Evolutionary conservation across 805 yeast species (phyloP), one percentile per base, ranked within the genome.

Genomic region (Metschnikowia lunata): DNA sequence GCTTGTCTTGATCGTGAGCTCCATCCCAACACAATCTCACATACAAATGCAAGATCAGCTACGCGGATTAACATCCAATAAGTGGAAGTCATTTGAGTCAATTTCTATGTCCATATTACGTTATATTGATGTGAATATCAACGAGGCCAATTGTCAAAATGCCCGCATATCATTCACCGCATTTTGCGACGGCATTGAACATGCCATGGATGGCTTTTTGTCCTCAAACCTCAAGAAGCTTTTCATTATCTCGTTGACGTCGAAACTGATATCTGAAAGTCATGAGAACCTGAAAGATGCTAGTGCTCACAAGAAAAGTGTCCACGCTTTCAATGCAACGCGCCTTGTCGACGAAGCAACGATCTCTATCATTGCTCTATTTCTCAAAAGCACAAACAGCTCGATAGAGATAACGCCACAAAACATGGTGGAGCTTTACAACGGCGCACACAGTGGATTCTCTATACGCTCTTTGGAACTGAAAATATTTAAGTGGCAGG

Each of bases 391-490:
- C 13, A 18, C 52, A 1, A 52, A 54, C 6, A 48, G 60, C 1
- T 68, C 69, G 1, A 56, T 62, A 1, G 74, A 67, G 27, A 50
- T 77, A 4, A 64, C 79, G 0, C 67, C 66, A 18, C 65, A 76
- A 4, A 73, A 76, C 35, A 57, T 85, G 42, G 70, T 79, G 36
- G 80, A 79, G 52, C 72, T 90, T 9, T 90, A 83, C 55, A 70
- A 75, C 8, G 97, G 95, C 0, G 67, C 88, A 8, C 83, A 79
- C 38, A 71, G 81, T 2, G 98, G 98, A 1, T 91, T 86, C 60
- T 87, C 96, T 0, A 87, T 90, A 76, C 68, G 95, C 28, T 84
- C 96, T 0, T 75, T 91, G 46, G 96, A 90, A 63, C 76, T 83
- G 44, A 87, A 83, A 50, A 85, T 84, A 0, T 80, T 88, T 69